Base-by-base conservation (phyloP, 1,139 yeast species). In the Kodamaea plutei region DNA sequence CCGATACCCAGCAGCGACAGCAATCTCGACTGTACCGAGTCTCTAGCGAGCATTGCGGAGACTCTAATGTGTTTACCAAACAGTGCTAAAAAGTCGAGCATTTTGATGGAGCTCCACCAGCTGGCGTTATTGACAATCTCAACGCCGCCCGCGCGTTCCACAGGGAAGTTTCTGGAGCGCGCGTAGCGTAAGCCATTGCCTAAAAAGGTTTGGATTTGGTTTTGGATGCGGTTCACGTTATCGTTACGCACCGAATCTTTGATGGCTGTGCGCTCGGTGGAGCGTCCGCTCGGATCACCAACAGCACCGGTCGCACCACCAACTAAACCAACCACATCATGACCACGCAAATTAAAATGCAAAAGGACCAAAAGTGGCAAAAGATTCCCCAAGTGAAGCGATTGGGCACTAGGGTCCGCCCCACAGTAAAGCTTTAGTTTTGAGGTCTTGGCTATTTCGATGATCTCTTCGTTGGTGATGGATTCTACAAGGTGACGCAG, bases 291-390 rank as follows among this genome's bases (percentile, higher is more conserved):
- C 2, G 98, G 99, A 54, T 91, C 99, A 5, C 99, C 99, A 2
- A 91, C 95, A 10, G 76, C 75, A 3, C 96, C 97, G 0, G 99
- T 91, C 7, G 97, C 98, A n/a, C 97, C 98, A 7, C 98, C 98
- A 6, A 91, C 85, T 9, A 93, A 56, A 0, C 93, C 88, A 8
- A 79, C 77, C 8, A 87, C 77, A 42, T 76, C 75, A 52, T 89
- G 95, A 1, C 98, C 98, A 20, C 93, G 63, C 22, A 89, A 60
- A 41, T 76, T 76, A 54, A 88, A 89, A 53, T 93, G 96, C 28
- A 91, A 64, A 27, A 89, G 59, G 3, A 87, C 78, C 79, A 93
- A 76, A 41, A 91, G 60, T 1, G 98, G 98, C 25, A 91, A 64
- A 35, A 93, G 60, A 48, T 91, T 91, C 2, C 98, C 99, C 39